phyloP scores from a whole-genome alignment of 108 stramenopile species.

The Craspedostauros australis region DNA sequence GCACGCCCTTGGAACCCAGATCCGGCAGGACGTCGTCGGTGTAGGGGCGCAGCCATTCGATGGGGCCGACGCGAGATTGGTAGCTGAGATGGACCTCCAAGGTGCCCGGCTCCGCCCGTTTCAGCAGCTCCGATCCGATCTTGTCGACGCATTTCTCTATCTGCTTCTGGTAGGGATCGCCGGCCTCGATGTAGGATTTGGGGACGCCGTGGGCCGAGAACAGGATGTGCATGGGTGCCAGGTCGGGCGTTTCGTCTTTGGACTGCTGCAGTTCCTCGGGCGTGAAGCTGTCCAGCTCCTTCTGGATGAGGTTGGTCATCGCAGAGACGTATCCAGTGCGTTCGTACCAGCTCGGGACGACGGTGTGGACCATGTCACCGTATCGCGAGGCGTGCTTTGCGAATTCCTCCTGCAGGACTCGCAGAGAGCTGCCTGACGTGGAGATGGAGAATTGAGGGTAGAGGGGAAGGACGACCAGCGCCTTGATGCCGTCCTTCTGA shows the following conservation, averaged over 20 bases:
- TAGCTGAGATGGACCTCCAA: conserved; percentile 76
- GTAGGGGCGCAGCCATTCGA: conserved; percentile 98
- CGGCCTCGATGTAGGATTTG: conserved; percentile 90
- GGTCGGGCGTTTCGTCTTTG: conserved; percentile 37
- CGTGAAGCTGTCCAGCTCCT: conserved; percentile 81
- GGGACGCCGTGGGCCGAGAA: conserved; percentile 99
- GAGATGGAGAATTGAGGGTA: conserved; percentile 98
- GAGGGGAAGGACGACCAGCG: conserved; percentile 89
- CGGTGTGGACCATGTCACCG: conserved; percentile 88
- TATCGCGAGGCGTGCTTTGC: conserved; percentile 58
- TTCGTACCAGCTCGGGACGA: conserved; percentile 91
- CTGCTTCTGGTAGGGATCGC: conserved; percentile 95
- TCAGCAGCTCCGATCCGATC: conserved; percentile 51
- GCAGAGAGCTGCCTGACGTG: conserved; percentile 88
- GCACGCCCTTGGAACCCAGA: conserved; percentile 84
- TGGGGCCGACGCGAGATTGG: conserved; percentile 96
- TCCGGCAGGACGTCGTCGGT: conserved; percentile 92
- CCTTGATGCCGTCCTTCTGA: conserved; percentile 71
- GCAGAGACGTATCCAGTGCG: conserved; percentile 90
- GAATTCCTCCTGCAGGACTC: conserved; percentile 91
- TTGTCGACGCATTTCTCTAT: conserved; percentile 78
- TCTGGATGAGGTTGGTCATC: conserved; percentile 76
- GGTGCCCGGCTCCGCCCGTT: conserved; percentile 19
- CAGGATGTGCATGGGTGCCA: conserved; percentile 68
- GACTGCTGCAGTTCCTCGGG: conserved; percentile 61